phyloP scores from a whole-genome alignment of 331 rosid species.

The Quercus tomentella region DNA sequence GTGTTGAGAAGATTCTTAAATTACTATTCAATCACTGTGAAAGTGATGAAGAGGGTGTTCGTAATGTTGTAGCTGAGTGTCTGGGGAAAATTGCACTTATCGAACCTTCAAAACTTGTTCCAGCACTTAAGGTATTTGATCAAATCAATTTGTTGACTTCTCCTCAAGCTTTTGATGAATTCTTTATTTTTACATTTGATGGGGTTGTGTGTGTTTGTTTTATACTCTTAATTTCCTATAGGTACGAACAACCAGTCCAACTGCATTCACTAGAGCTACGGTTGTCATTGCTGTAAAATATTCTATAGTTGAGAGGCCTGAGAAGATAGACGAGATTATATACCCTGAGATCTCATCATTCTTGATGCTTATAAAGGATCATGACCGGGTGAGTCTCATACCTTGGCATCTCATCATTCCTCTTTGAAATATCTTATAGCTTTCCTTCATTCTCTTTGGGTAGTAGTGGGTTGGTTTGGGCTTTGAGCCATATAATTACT shows the following conservation, averaged over 20 bases:
- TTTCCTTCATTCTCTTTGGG: neutral
- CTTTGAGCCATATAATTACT: slow-evolving; percentile 22
- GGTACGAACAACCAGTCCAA: slow-evolving; percentile 83
- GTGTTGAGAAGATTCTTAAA: slow-evolving; percentile 93
- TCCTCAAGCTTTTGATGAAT: slow-evolving; percentile 11
- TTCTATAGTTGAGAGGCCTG: slow-evolving; percentile 95
- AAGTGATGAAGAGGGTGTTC: slow-evolving; percentile 98
- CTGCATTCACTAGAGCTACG: slow-evolving; percentile 98
- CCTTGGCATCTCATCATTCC: neutral
- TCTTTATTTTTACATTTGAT: slow-evolving; percentile 5
- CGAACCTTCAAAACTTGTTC: slow-evolving; percentile 93
- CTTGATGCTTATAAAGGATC: slow-evolving; percentile 94
- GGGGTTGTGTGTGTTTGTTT: slow-evolving; percentile 11
- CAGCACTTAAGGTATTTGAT: slow-evolving; percentile 84
- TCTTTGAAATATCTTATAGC: slow-evolving; percentile 7
- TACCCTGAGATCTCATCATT: slow-evolving; percentile 93
- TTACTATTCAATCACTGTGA: slow-evolving; percentile 95
- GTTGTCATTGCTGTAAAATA: slow-evolving; percentile 98
- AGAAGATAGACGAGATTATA: slow-evolving; percentile 92
- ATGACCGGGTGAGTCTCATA: slow-evolving; percentile 69
- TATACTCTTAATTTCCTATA: slow-evolving; percentile 21
- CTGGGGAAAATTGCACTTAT: slow-evolving; percentile 93
- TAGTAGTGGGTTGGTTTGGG: slow-evolving; percentile 11
- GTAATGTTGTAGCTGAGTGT: slow-evolving; percentile 98
- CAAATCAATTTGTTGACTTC: slow-evolving; percentile 1